phyloP scores from a whole-genome alignment of 495 filamentous ascomycete genomes.

The Neurospora sp. region DNA sequence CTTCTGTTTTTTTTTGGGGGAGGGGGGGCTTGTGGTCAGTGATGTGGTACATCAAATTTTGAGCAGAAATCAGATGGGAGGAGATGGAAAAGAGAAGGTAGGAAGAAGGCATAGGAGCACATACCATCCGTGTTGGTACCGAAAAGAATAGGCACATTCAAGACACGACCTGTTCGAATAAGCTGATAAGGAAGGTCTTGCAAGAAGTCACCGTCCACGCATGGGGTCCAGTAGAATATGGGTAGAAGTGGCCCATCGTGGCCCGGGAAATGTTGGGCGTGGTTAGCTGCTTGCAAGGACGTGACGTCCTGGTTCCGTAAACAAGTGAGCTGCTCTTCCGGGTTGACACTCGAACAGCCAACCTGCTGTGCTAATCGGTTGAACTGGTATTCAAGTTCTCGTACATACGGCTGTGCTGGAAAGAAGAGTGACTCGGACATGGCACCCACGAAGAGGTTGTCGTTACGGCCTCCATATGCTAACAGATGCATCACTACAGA shows the following conservation, averaged over 20 bases:
- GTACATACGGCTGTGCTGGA: constrained; percentile 28
- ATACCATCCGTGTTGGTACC: constrained; percentile 35
- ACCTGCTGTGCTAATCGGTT: constrained; percentile 18
- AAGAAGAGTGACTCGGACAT: constrained; percentile 36
- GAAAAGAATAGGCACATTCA: constrained; percentile 25
- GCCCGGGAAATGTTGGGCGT: constrained; percentile 33
- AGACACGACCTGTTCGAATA: constrained; percentile 17
- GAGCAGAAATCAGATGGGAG: too few species aligned
- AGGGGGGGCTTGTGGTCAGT: neutral
- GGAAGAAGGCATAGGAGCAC: neutral
- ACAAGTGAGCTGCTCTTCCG: constrained; percentile 30
- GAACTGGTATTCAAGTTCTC: constrained; percentile 37
- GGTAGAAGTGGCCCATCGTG: constrained; percentile 33
- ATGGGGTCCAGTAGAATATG: constrained; percentile 47
- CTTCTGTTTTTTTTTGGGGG: constrained; percentile 20
- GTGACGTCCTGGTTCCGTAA: constrained; percentile 37
- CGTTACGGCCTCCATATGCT: constrained; percentile 39
- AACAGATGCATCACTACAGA: constrained; percentile 57
- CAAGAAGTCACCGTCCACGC: constrained; percentile 51
- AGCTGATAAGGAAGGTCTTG: constrained; percentile 24
- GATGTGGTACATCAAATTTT: too few species aligned
- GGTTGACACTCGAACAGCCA: constrained; percentile 11
- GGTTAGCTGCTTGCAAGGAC: constrained; percentile 43
- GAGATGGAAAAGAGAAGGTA: too few species aligned
- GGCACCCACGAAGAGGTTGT: constrained; percentile 29